Evolutionary conservation across 495 filamentous ascomycete genomes (phyloP).

Genomic region (Evansstolkia leycettana): DNA sequence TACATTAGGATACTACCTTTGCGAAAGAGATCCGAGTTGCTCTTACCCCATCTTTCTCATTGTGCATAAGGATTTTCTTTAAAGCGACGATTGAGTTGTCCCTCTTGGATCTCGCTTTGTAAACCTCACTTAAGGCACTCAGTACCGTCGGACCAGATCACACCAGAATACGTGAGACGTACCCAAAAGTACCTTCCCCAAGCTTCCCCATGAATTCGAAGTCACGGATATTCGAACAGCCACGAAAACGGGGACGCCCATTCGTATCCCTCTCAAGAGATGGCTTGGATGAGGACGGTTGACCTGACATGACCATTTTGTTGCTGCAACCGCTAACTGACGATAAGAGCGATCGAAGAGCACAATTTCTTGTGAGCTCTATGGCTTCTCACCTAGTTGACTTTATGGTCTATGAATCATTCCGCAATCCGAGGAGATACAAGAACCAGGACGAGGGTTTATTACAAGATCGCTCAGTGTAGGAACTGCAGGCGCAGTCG

Average conservation of each 20-base stretch:
- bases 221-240: conserved; percentile 76
- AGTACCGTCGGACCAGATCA: conserved; percentile 3
- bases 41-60: conserved; percentile 83
- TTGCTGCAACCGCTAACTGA: neutral
- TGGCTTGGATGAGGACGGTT: conserved; percentile 12
- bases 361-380: no score
- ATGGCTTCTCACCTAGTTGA: no score
- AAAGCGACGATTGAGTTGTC: conserved; percentile 66
- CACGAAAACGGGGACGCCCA: conserved; percentile 47
- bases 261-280: conserved; percentile 21
- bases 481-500: no score
- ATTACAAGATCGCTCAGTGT: no score
- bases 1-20: no score
- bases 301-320: conserved; percentile 17
- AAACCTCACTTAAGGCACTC: conserved; percentile 58
- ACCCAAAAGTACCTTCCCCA: conserved; percentile 97
- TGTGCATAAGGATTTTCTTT: conserved; percentile 97
- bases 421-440: neutral
- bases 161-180: conserved; percentile 8
- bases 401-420: neutral
- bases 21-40: neutral
- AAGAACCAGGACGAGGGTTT: no score
- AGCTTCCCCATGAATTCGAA: conserved; percentile 87
- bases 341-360: no score
- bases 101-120: conserved; percentile 70